Percentiles rank a stretch among this genome's conserved stretches.
Conservation (phyloP, 2,329 filamentous ascomycete species). For the Colletotrichum higginsianum region DNA sequence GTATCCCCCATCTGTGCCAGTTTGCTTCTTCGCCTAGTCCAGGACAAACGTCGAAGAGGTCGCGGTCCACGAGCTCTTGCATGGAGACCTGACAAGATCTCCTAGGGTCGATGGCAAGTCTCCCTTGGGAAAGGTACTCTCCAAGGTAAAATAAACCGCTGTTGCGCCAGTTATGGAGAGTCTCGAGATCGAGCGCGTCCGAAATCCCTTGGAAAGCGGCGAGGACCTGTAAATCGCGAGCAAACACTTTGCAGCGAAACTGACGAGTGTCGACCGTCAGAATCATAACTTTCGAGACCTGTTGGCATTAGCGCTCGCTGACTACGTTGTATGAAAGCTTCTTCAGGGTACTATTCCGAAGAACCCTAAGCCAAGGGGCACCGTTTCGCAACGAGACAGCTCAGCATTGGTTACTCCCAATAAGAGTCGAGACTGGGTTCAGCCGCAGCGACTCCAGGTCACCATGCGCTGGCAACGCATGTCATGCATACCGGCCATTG, state of each 20-base stretch:
- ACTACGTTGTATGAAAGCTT: no score
- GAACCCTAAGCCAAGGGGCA: no score
- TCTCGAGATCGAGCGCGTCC: background rate
- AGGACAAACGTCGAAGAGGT: background rate
- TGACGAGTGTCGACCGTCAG: background rate
- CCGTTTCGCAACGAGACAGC: no score
- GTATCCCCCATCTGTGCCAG: background rate
- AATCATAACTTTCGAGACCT: background rate
- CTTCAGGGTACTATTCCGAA: no score
- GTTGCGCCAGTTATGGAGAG: background rate
- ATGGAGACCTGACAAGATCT: background rate
- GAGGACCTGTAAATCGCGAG: background rate
- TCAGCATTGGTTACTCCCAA: background rate
- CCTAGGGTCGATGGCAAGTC: background rate
- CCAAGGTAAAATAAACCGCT: background rate
- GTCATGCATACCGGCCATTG: background rate
- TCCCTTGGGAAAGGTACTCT: background rate
- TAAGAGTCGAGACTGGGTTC: constrained; percentile 4
- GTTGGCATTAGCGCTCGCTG: no score
- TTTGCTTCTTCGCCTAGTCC: background rate
- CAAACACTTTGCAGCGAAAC: background rate
- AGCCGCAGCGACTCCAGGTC: constrained; percentile 6
- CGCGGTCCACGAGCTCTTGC: background rate
- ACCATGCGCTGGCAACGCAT: constrained; percentile 35
- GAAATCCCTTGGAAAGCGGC: background rate